phyloP scores from a whole-genome alignment of 148 eudicot species.

The Talinum fruticosum region DNA sequence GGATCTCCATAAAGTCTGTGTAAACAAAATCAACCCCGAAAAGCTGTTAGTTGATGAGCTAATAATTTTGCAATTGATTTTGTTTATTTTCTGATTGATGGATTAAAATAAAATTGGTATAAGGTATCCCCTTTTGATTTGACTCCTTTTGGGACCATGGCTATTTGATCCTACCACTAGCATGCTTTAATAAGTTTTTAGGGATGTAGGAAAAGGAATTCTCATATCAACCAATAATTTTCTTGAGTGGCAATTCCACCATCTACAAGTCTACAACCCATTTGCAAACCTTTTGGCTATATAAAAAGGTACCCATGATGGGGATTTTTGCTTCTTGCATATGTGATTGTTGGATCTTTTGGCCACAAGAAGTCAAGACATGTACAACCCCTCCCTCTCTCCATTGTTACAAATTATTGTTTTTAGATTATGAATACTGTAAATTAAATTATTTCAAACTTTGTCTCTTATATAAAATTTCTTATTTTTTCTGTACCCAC shows the following conservation, averaged over 20 bases:
- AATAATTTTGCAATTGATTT: not conserved
- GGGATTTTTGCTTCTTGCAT: constrained; percentile 12
- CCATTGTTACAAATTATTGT: no score
- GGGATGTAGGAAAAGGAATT: not conserved
- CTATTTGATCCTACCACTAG: constrained; percentile 18
- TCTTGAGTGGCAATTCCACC: constrained; percentile 22
- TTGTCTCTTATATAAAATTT: no score
- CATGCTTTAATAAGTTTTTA: not conserved
- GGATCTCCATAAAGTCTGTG: no score
- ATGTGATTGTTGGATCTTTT: constrained; percentile 9
- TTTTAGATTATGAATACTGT: no score
- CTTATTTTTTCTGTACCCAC: no score
- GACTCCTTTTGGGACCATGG: constrained; percentile 3
- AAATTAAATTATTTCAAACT: no score
- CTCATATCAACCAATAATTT: not conserved
- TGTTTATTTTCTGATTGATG: no score
- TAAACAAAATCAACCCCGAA: no score
- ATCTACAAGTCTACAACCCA: not conserved
- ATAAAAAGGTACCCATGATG: constrained; percentile 8
- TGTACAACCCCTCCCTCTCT: not conserved
- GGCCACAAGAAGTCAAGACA: constrained; percentile 16
- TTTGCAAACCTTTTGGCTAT: constrained; percentile 13
- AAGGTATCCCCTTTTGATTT: not conserved
- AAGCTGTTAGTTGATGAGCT: no score
- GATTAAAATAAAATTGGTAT: not conserved